A percentile compares a stretch with the other conserved stretches of the same genome.
Evolutionary conservation across 306 rosid genomes (phyloP).

Genomic region (Leucaena leucocephala): DNA sequence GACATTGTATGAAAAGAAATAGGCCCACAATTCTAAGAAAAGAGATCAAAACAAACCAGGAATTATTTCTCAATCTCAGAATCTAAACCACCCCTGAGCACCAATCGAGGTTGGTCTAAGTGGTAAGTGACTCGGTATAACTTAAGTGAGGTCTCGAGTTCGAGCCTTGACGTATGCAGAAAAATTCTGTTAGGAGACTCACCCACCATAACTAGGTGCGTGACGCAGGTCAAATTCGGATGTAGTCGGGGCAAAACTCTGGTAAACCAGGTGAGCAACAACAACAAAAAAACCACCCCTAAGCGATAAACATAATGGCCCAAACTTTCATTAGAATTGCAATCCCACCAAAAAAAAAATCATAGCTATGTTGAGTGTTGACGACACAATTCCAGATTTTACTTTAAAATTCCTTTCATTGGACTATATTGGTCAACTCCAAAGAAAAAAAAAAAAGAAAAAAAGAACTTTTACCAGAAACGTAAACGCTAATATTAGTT

Average conservation of each 20-base stretch:
- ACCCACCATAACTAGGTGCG: too few relatives aligned
- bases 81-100: too few relatives aligned
- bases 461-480: slow-evolving; percentile 4
- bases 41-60: background rate
- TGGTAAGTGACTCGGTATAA: too few relatives aligned
- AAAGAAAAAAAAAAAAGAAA: background rate
- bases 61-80: background rate
- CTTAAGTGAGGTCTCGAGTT: too few relatives aligned
- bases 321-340: background rate
- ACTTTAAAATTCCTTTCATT: background rate
- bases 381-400: slow-evolving; percentile 14
- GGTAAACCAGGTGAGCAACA: too few relatives aligned
- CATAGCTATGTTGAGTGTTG: slow-evolving; percentile 14
- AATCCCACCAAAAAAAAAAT: background rate
- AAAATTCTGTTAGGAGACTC: too few relatives aligned
- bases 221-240: too few relatives aligned
- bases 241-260: too few relatives aligned
- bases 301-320: background rate
- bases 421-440: slow-evolving; percentile 33
- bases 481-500: slow-evolving; percentile 31
- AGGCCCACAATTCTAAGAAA: background rate
- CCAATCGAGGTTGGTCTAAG: too few relatives aligned
- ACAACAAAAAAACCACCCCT: too few relatives aligned
- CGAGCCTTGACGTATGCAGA: too few relatives aligned
- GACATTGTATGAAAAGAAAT: background rate